phyloP scores from a whole-genome alignment of 306 rosid species.

The Geum urbanum region DNA sequence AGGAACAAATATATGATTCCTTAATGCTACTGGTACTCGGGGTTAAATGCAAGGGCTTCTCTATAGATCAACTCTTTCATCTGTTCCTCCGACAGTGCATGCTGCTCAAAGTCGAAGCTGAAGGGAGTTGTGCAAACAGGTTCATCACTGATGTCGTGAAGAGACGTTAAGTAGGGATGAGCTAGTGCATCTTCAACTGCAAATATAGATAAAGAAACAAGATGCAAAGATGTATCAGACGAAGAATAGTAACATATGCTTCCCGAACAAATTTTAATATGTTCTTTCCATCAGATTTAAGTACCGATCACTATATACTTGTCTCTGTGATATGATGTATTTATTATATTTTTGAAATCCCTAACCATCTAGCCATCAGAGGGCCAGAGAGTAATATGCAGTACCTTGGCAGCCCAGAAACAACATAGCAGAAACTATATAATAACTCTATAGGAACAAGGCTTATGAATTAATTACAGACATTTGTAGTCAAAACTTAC shows the following conservation, averaged over 20 bases:
- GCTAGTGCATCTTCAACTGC: constrained; percentile 92
- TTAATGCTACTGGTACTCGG: constrained; percentile 61
- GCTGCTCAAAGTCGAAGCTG: constrained; percentile 97
- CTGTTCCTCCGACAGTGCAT: constrained; percentile 87
- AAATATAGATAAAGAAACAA: constrained; percentile 10
- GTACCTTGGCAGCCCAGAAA: not conserved
- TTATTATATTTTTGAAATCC: not conserved
- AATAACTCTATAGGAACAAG: not conserved
- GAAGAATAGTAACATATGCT: not conserved
- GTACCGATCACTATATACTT: not conserved
- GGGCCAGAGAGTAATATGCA: not conserved
- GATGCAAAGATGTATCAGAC: too few species aligned
- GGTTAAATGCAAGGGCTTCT: constrained; percentile 97
- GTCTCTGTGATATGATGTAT: not conserved
- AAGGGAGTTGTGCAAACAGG: constrained; percentile 95
- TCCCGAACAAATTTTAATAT: not conserved
- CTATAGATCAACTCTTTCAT: constrained; percentile 87
- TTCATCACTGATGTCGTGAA: constrained; percentile 96
- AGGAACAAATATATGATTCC: constrained; percentile 14
- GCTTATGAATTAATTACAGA: too few species aligned
- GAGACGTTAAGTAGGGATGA: constrained; percentile 88
- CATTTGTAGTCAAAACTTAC: not conserved
- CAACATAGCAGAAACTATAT: not conserved
- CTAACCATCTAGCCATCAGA: not conserved
- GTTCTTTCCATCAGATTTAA: not conserved